A percentile compares a stretch with the other conserved stretches of the same genome.
Conservation (phyloP, 2,329 filamentous ascomycete species). For the Cladosporium sp. region DNA sequence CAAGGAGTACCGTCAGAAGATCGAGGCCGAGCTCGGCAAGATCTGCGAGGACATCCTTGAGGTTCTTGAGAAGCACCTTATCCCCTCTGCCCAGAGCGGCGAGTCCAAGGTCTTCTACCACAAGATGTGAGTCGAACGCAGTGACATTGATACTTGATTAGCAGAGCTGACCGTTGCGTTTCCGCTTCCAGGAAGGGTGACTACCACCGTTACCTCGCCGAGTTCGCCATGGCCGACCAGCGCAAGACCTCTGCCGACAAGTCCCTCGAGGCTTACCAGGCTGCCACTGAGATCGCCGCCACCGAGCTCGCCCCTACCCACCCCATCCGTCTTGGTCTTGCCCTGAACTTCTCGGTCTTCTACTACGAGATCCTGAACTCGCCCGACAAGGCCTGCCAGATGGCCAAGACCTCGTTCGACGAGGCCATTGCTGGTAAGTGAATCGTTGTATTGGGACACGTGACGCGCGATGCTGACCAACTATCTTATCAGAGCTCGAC, state of each 20-base stretch:
- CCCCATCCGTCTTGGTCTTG: conserved; percentile 87
- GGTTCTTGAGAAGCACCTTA: conserved; percentile 89
- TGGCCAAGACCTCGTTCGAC: conserved; percentile 93
- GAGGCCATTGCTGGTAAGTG: conserved; percentile 82
- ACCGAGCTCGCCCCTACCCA: conserved; percentile 87
- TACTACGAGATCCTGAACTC: conserved; percentile 99
- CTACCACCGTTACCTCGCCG: conserved; percentile 97
- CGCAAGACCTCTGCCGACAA: conserved; percentile 92
- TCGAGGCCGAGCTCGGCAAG: conserved; percentile 92
- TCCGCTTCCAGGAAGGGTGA: conserved; percentile 79
- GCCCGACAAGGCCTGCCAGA: conserved; percentile 94
- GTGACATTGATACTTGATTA: neutral
- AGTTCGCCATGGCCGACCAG: conserved; percentile 91
- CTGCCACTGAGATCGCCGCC: conserved; percentile 82
- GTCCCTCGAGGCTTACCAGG: conserved; percentile 96
- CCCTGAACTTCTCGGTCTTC: conserved; percentile 96
- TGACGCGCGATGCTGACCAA: conserved; percentile 5
- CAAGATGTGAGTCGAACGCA: conserved; percentile 77
- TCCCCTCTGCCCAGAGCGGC: conserved; percentile 87
- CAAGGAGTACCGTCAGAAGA: conserved; percentile 98
- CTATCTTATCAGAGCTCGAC: conserved; percentile 67
- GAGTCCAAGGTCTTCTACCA: conserved; percentile 99
- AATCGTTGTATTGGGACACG: neutral
- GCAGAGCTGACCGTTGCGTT: conserved; percentile 11
- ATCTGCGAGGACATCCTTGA: conserved; percentile 97